phyloP scores from a whole-genome alignment of 495 filamentous ascomycete species.

The Hyaloscypha variabilis region DNA sequence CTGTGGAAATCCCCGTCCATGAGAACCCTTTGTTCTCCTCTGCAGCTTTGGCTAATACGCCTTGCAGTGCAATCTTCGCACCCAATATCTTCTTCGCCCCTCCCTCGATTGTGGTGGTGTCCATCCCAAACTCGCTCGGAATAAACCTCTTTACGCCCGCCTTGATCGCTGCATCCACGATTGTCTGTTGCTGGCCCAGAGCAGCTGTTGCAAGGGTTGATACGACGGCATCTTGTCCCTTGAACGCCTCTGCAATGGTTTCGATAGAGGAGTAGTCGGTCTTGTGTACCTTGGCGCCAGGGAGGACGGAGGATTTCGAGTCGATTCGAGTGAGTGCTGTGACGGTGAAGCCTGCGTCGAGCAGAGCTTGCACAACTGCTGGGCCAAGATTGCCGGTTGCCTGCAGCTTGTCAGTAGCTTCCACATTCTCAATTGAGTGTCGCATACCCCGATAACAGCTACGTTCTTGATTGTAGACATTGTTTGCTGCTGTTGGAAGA shows the following conservation, averaged over 20 bases:
- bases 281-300: conserved; percentile 41
- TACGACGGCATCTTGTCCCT: conserved; percentile 59
- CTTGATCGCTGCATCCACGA: conserved; percentile 61
- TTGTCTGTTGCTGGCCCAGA: conserved; percentile 43
- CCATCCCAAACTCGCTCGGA: conserved; percentile 59
- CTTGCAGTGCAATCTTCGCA: conserved; percentile 22
- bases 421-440: background rate
- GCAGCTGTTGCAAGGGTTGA: conserved; percentile 54
- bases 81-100: conserved; percentile 38
- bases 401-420: conserved; percentile 36
- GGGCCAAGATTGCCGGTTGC: conserved; percentile 60
- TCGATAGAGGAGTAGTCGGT: conserved; percentile 47
- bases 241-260: conserved; percentile 42
- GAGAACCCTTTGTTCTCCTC: conserved; percentile 42
- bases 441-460: conserved; percentile 50
- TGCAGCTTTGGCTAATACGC: conserved; percentile 5
- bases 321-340: conserved; percentile 55
- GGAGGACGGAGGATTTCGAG: conserved; percentile 40
- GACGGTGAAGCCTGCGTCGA: conserved; percentile 53
- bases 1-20: conserved; percentile 50
- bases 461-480: conserved; percentile 42
- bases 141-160: conserved; percentile 64
- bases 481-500: background rate
- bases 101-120: conserved; percentile 38
- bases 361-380: conserved; percentile 51